Conservation (phyloP, 2,329 filamentous ascomycete species). For the Arthrobotrys iridis region DNA sequence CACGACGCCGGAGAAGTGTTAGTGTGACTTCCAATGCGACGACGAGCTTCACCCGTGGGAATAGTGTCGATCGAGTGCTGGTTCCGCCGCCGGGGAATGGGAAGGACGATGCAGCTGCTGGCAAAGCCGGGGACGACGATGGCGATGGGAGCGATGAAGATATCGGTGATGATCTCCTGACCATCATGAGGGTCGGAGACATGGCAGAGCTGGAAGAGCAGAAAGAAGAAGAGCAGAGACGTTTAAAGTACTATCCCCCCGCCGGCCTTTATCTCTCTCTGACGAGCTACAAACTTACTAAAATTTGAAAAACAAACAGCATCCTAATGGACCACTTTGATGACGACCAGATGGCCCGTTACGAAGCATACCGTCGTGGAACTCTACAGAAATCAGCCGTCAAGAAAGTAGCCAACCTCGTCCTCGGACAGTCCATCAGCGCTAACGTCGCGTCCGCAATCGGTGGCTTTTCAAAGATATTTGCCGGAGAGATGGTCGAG, state of each 20-base stretch:
- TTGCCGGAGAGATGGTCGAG: conserved; percentile 74
- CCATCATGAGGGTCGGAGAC: conserved; percentile 66
- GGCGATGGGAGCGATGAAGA: conserved; percentile 70
- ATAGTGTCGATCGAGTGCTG: conserved; percentile 61
- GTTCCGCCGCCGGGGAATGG: conserved; percentile 39
- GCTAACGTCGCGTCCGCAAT: conserved; percentile 72
- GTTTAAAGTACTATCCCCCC: conserved; percentile 57
- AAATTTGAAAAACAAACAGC: conserved; percentile 34
- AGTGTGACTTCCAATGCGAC: conserved; percentile 70
- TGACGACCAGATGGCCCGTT: conserved; percentile 64
- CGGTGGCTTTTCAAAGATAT: conserved; percentile 73
- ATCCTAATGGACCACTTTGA: conserved; percentile 61
- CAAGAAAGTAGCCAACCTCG: conserved; percentile 71
- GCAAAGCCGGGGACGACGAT: conserved; percentile 67
- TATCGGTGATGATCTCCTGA: conserved; percentile 62
- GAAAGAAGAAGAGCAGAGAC: conserved; percentile 72
- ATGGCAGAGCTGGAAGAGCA: conserved; percentile 73
- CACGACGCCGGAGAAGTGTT: conserved; percentile 70
- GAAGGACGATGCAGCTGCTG: conserved; percentile 59
- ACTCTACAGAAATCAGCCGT: conserved; percentile 66
- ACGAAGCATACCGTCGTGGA: conserved; percentile 65
- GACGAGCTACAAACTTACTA: neutral
- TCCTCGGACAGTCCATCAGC: conserved; percentile 73
- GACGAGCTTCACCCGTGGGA: conserved; percentile 67
- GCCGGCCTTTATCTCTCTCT: neutral